phyloP scores from a whole-genome alignment of 306 rosid genomes.

The Abrus pulchellus region DNA sequence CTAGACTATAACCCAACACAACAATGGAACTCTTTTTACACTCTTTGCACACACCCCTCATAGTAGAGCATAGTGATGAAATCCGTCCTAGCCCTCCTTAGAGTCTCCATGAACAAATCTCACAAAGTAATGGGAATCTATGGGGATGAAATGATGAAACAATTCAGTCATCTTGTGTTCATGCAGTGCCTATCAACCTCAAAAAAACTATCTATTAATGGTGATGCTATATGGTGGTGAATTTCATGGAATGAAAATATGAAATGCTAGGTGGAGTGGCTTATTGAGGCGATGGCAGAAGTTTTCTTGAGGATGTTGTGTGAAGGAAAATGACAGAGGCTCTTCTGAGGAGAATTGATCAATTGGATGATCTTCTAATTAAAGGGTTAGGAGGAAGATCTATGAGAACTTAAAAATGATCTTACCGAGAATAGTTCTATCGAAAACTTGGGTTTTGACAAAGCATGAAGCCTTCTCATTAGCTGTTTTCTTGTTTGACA shows the following conservation, averaged over 20 bases:
- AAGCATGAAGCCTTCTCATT: not conserved
- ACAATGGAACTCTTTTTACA: not conserved
- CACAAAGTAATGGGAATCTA: not conserved
- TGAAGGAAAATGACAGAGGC: not conserved
- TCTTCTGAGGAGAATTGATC: not conserved
- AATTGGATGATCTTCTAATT: conserved; percentile 6
- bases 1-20: not conserved
- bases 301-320: not conserved
- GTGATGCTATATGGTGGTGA: not conserved
- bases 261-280: not conserved
- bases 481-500: too few species aligned
- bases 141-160: not conserved
- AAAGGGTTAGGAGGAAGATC: not conserved
- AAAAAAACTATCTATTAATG: not conserved
- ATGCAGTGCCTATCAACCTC: not conserved
- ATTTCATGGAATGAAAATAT: not conserved
- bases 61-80: not conserved
- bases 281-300: not conserved
- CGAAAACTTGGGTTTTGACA: not conserved
- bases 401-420: not conserved
- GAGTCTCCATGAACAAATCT: not conserved
- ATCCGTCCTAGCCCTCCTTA: not conserved
- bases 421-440: not conserved
- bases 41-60: not conserved
- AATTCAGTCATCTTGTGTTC: not conserved